These are phyloP conservation scores for Epicoccum sorghinum DNA, from an alignment of 2,329 filamentous ascomycete species.

Conservation along the genomic window DNA sequence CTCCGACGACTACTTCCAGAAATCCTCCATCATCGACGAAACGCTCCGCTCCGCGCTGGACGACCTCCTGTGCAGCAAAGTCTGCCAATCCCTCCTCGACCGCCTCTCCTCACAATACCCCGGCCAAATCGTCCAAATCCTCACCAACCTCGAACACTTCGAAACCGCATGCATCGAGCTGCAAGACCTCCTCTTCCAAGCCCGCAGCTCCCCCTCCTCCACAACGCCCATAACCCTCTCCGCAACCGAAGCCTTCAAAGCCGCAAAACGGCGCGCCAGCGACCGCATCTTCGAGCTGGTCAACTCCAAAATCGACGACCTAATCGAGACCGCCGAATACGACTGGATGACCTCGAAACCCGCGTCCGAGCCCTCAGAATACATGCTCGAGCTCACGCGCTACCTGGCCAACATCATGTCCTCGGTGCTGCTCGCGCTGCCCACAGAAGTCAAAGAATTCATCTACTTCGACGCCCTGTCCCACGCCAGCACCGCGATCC, in stretches of 20 bases:
- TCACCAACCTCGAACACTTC: conserved; percentile 97
- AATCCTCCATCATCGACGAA: conserved; percentile 87
- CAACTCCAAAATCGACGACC: conserved; percentile 97
- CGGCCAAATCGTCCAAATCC: conserved; percentile 96
- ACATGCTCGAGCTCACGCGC: conserved; percentile 92
- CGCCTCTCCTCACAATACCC: conserved; percentile 90
- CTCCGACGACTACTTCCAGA: conserved; percentile 92
- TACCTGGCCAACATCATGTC: conserved; percentile 98
- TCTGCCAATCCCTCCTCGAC: conserved; percentile 88
- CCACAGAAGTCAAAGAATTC: conserved; percentile 92
- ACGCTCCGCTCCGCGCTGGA: conserved; percentile 89
- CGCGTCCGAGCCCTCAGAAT: conserved; percentile 79
- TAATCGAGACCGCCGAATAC: conserved; percentile 96
- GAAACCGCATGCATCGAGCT: conserved; percentile 90
- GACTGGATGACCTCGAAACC: conserved; percentile 75
- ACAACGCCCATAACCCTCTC: conserved; percentile 79
- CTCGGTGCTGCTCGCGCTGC: conserved; percentile 89
- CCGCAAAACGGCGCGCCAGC: conserved; percentile 93
- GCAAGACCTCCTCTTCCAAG: conserved; percentile 82
- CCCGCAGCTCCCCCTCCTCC: conserved; percentile 79
- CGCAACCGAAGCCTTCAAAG: conserved; percentile 85
- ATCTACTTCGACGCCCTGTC: conserved; percentile 97
- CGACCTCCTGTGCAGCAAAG: conserved; percentile 88
- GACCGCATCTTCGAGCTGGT: conserved; percentile 98
- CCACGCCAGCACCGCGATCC: conserved; percentile 84